Evolutionary conservation across 176 grass and related monocot species (phyloP), one percentile per base, ranked within the genome.

Genomic region (Musa beccarii): DNA sequence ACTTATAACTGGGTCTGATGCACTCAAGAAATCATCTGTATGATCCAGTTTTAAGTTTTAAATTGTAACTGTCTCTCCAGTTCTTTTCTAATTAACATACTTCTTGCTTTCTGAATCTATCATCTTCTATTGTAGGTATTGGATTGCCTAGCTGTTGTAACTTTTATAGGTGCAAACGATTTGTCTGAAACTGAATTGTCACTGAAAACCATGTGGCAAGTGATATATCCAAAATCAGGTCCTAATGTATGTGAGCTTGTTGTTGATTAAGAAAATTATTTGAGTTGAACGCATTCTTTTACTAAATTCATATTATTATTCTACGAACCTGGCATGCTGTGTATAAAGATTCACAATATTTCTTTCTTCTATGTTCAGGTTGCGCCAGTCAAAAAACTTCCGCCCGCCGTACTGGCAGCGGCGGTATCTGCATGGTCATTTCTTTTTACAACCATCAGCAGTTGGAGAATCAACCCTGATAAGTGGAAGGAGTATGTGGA

Each of bases 401-500:
- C 15, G 21, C 76, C 95, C 52, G 72, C 80, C 67, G 73, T 99
- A 68, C 79, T 94, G 63, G 82, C 90, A 80, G 84, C 91, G 66
- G 95, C 90, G 57, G 55, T 99, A 85, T 91, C 90, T 64, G 83
- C 95, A 68, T 99, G 95, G 95, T 78, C 88, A 23, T 94, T 99
- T 92, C 83, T 99, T 77, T 76, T 99, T 13, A 94, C 95, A 69
- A 94, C 95, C 75, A 79, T 99, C 82, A 61, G 82, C 73, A 71
- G 82, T 50, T 99, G 95, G 95, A 84, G 90, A 83, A 89, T 89
- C 79, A 92, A 94, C 80, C 84, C 71, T 57, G 88, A 99, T 69
- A 99, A 68, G 76, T 99, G 90, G 95, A 99, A 99, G 82, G 90
- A 94, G 95, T 99, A 17, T 25, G 71, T 73, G 17, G 57, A 19